Percentiles rank a stretch among this genome's conserved stretches.
Conservation (phyloP, 1,139 yeast species). For the Saccharomycopsis hybrid region DNA sequence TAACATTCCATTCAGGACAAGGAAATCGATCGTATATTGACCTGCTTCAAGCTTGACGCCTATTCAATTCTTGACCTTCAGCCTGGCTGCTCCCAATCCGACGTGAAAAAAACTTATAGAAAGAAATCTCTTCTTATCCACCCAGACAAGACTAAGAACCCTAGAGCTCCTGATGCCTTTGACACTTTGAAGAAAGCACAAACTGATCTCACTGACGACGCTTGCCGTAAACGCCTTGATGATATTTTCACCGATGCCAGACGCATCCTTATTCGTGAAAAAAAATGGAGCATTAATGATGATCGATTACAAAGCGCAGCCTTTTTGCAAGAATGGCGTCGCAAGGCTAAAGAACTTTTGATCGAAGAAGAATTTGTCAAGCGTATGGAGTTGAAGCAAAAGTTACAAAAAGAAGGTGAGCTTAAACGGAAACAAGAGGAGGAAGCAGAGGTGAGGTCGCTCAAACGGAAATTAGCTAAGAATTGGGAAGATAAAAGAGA, state of each 20-base stretch:
- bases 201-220: slow-evolving; percentile 24
- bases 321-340: slow-evolving; percentile 36
- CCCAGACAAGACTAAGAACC: slow-evolving; percentile 57
- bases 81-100: slow-evolving; percentile 37
- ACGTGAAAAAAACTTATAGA: slow-evolving; percentile 44
- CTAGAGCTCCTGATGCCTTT: slow-evolving; percentile 57
- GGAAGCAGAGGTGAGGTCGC: slow-evolving; percentile 35
- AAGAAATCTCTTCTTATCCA: slow-evolving; percentile 59
- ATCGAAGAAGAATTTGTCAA: slow-evolving; percentile 39
- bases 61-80: slow-evolving; percentile 50
- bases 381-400: slow-evolving; percentile 32
- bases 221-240: slow-evolving; percentile 33
- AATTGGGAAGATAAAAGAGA: slow-evolving; percentile 64
- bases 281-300: slow-evolving; percentile 36
- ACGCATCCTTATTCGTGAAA: slow-evolving; percentile 36
- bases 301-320: slow-evolving; percentile 33
- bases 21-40: slow-evolving; percentile 51
- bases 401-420: slow-evolving; percentile 36
- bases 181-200: slow-evolving; percentile 40
- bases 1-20: slow-evolving; percentile 30
- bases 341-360: slow-evolving; percentile 35
- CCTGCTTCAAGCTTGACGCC: slow-evolving; percentile 43
- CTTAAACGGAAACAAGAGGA: slow-evolving; percentile 33
- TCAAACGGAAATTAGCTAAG: slow-evolving; percentile 37
- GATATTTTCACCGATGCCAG: slow-evolving; percentile 39